Evolutionary conservation across 495 filamentous ascomycete genomes (phyloP), one percentile per base, ranked within the genome.

Genomic region (Penicillium steckii): DNA sequence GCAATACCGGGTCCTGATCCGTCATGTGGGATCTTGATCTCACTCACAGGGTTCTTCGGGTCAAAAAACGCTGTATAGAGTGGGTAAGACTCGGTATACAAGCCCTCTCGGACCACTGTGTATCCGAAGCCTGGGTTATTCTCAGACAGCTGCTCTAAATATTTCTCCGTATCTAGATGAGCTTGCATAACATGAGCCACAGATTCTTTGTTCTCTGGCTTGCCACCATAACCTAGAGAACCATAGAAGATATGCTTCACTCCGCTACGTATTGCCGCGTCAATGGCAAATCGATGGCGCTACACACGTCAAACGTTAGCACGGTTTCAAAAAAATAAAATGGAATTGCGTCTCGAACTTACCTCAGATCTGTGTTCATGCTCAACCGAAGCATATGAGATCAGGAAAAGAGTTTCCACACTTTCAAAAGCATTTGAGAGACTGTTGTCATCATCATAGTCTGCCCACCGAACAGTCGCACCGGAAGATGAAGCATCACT

Each of bases 51-150:
- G 25, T 54, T 25, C 4, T 19, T 7, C 4, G 64, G 56, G 26
- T 77, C 65, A 52, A 80, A 82, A 52, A 82, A 83, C 1, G 80
- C 80, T 1, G 82, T 76, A 56, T 88, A 87, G 50, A 86, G 66
- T 12, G 80, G 80, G 71, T 77, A 85, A 3, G 75, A 80, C 68
- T 85, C 81, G 29, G 73, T 71, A 49, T 86, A 88, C 44, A 86
- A 55, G 1, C 83, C 84, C 61, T 85, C 78, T 6, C 83, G 71
- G n/a, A 85, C 62, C 3, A 74, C 44, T 2, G 81, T 85, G 30
- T 66, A 76, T n/a, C 57, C 60, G 0, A 77, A 64, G 3, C 44
- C 48, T 3, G n/a, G 56, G 45, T 8, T 46, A 3, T 1, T 49
- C 35, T 3, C 49, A 56, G 13, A 44, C 21, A 24, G 49, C 17